Evolutionary conservation across 441 rosid species (phyloP), one percentile per base, ranked within the genome.

Genomic region (Geranium incanum): DNA sequence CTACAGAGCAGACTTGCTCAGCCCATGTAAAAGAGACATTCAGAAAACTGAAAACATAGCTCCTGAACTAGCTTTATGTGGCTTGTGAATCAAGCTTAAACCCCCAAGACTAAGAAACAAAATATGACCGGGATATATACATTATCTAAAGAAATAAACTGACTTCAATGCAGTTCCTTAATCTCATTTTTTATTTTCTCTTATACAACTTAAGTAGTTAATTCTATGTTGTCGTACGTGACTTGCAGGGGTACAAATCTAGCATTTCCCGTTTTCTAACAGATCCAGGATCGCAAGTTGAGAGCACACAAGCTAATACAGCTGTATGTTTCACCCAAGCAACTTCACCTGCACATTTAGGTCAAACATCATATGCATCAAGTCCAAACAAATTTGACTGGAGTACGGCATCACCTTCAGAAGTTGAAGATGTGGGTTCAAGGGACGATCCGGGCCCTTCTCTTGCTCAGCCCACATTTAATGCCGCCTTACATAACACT

Each of bases 221-320:
- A 33, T 12, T 15, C 16, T 63, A 0, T 62, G 33, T 38, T 70
- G 5, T 62, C 12, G 41, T 74, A 72, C 70, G 48, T 71, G 68
- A 68, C 45, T 60, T 72, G 70, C 76, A 88, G 93, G 85, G 88
- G 1, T 67, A 80, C 85, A 88, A 77, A 72, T 80, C 88, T 55
- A 80, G 79, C 74, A 73, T 72, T 67, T 78, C 82, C 70, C 78
- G 64, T 36, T 71, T 79, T 60, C 73, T 70, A 18, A 67, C 62
- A 36, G 83, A 86, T 67, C 70, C 80, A 50, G 78, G 77, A 75
- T 57, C 77, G 36, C 83, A 55, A 64, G 59, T 69, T 82, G 84
- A 68, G 71, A 79, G 76, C 67, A 71, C 71, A 68, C 84, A 79
- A 80, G 72, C 76, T 64, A 81, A 74, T 69, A 65, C 86, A 38